phyloP scores from a whole-genome alignment of 2,329 filamentous ascomycete genomes.

The Colletotrichum chrysophilum region DNA sequence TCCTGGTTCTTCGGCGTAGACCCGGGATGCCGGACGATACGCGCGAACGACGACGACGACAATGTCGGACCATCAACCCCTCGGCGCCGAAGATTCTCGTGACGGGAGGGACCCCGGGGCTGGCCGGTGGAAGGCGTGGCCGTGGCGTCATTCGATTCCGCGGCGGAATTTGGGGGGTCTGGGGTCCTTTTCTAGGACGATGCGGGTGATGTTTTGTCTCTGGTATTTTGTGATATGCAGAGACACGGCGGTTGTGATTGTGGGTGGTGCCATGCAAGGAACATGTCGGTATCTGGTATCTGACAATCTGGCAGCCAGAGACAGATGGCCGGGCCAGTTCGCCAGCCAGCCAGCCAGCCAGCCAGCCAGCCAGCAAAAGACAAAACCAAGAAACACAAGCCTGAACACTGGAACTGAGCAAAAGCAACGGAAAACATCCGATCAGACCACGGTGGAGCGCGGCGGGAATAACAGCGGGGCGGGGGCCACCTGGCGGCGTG shows the following conservation, averaged over 20 bases:
- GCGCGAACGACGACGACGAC: not conserved
- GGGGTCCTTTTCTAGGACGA: not conserved
- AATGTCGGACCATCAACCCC: not conserved
- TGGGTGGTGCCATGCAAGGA: not conserved
- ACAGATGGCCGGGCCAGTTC: not conserved
- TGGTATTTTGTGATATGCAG: not conserved
- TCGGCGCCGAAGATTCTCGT: not conserved
- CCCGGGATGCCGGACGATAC: not conserved
- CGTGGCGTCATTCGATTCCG: not conserved
- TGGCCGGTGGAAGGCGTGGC: not conserved
- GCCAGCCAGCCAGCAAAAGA: not conserved
- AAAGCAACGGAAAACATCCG: conserved; percentile 14
- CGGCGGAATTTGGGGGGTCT: not conserved
- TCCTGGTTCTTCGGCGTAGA: not conserved
- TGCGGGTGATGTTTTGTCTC: not conserved
- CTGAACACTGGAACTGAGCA: not conserved
- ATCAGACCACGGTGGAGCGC: conserved; percentile 12
- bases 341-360: not conserved
- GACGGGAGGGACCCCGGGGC: not conserved
- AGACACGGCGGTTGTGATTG: not conserved
- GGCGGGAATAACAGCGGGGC: conserved; percentile 3
- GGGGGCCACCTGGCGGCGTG: not conserved
- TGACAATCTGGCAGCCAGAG: not conserved
- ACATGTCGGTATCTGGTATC: not conserved
- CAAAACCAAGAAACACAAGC: not conserved